A percentile compares a stretch with the other conserved stretches of the same genome.
Evolutionary conservation across 176 grass and related monocot genomes (phyloP).

Genomic region (Aegilops bicornis): DNA sequence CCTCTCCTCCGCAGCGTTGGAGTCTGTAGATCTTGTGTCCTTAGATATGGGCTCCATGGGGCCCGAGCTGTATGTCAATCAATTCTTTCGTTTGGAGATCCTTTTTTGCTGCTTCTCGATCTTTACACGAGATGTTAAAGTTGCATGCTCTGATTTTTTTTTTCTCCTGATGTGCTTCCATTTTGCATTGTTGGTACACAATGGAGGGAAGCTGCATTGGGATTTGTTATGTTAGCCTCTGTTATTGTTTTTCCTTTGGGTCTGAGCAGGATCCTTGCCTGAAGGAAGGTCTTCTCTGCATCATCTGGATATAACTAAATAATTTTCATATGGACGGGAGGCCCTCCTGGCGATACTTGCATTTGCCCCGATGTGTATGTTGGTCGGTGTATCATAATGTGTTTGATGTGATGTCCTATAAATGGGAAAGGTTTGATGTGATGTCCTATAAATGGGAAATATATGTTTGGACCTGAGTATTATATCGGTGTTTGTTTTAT

Average conservation of each 20-base stretch:
- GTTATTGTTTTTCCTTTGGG: neutral
- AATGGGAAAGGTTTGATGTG: neutral
- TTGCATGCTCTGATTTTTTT: conserved; percentile 40
- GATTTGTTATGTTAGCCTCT: neutral
- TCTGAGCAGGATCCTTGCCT: neutral
- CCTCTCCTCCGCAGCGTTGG: conserved; percentile 24
- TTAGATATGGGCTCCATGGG: conserved; percentile 25
- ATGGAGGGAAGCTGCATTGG: conserved; percentile 51
- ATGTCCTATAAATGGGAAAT: neutral
- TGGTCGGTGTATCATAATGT: neutral
- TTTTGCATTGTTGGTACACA: conserved; percentile 60
- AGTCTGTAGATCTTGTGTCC: conserved; percentile 54
- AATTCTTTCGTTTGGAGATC: conserved; percentile 85
- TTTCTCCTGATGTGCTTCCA: conserved; percentile 33
- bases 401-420: neutral
- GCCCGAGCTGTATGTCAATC: conserved; percentile 46
- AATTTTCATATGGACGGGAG: neutral
- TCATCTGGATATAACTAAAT: conserved; percentile 10
- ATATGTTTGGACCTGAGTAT: too few relatives aligned
- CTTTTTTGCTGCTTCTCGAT: conserved; percentile 59
- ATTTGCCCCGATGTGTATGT: too few relatives aligned
- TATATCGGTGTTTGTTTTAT: too few relatives aligned
- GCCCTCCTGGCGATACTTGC: too few relatives aligned
- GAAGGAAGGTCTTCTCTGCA: neutral
- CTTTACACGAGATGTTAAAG: conserved; percentile 48